These are phyloP conservation scores for Raphanus raphanistrum DNA, from an alignment of 345 rosid genomes.

Conservation along the genomic window DNA sequence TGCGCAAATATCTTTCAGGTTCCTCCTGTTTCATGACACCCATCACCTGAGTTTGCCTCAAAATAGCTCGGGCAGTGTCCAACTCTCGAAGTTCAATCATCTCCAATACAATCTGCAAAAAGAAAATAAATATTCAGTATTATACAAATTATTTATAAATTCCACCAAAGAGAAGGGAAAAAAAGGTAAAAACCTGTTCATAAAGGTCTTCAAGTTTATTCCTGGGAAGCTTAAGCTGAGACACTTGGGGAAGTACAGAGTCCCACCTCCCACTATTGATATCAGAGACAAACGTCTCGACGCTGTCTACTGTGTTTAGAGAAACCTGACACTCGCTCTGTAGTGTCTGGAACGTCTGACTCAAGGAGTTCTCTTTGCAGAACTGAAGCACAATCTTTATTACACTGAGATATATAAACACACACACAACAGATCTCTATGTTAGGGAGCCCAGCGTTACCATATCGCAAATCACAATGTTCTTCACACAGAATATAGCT, in stretches of 20 bases:
- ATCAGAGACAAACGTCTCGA: slow-evolving; percentile 90
- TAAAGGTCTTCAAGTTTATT: slow-evolving; percentile 87
- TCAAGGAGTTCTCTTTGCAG: slow-evolving; percentile 94
- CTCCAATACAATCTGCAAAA: slow-evolving; percentile 80
- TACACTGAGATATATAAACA: slow-evolving; percentile 53
- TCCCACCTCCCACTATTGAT: slow-evolving; percentile 94
- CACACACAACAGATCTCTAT: neutral
- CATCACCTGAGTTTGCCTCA: slow-evolving; percentile 98
- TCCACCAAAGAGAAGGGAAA: slow-evolving; percentile 12
- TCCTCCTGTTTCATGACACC: slow-evolving; percentile 99
- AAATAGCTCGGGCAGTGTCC: slow-evolving; percentile 93
- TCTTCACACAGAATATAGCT: neutral
- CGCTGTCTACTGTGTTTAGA: slow-evolving; percentile 86
- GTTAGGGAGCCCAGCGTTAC: neutral
- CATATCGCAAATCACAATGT: neutral
- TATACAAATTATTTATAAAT: neutral
- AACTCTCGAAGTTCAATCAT: slow-evolving; percentile 96
- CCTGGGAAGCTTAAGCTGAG: slow-evolving; percentile 94
- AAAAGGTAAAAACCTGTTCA: slow-evolving; percentile 63
- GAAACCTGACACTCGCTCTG: slow-evolving; percentile 98
- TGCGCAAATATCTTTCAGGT: slow-evolving; percentile 90
- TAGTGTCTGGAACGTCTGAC: slow-evolving; percentile 89
- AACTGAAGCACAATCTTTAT: slow-evolving; percentile 96
- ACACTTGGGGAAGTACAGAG: slow-evolving; percentile 78
- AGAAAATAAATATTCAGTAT: neutral